Evolutionary conservation across 805 yeast species (phyloP), one percentile per base, ranked within the genome.

Genomic region (Priceomyces castillae): DNA sequence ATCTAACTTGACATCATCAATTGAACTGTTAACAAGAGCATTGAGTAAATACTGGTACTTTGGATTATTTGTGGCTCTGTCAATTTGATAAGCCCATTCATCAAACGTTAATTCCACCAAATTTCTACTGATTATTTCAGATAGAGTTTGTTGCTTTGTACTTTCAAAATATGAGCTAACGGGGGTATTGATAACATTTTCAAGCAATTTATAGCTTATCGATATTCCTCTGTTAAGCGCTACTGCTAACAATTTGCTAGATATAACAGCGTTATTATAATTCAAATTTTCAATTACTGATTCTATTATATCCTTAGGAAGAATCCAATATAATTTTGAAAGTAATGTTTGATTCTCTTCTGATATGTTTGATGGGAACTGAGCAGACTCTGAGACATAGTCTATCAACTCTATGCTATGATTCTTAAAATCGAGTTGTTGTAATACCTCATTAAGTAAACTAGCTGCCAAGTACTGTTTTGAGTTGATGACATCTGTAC

Each of bases 391-490:
- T 33, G 20, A 16, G 12, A 33, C 36, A 17, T 17, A 33, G 5
- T 33, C 20, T 7, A 19, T 33, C n/a, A 33, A 19, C 19, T 33
- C 36, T 33, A 7, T 14, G 15, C 19, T 33, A 6, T 12, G 25
- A 12, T 28, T 11, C 15, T 28, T n/a, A n/a, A 12, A 28, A n/a
- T 28, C 15, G 14, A 70, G 46, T 42, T 67, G 72, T 7, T 57
- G 52, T 31, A 64, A 62, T 2, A 74, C 55, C 40, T 72, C 74
- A 39, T 58, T 53, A n/a, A 74, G 39, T 1, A 65, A 48, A 14
- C 59, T 53, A 30, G 68, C 52, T 10, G 64, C 62, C 22, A 61
- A 61, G 1, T 51, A 31, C 16, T 25, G 19, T 16, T 36, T 41
- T 14, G 31, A 18, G 7, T 11, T 12, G 11, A 41, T 16, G 5